Base-by-base conservation (phyloP, 2,329 filamentous ascomycete genomes). In the Aspergillus pseudonomiae region DNA sequence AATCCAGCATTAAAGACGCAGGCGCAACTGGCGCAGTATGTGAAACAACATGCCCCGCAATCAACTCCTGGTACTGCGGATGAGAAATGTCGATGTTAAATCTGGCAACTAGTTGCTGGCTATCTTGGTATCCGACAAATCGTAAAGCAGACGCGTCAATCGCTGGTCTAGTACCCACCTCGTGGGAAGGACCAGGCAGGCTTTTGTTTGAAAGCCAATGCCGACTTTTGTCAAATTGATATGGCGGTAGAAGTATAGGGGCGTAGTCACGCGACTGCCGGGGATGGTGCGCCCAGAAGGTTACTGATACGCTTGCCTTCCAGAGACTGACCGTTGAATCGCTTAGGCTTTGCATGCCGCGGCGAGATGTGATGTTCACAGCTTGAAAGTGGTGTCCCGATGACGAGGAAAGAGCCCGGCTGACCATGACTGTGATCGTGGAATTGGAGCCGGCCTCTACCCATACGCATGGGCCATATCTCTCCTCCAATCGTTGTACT, bases 361-460 rank as follows among this genome's bases (percentile, higher is more conserved):
- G 26, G 11, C 39, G 24, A 26, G 30, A 48, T 1, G 61, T 67
- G 32, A 72, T 63, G 7, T 68, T 68, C 21, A 71, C 30, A 10
- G 60, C 9, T 7, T 71, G 69, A 52, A 69, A 71, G 56, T 66
- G 63, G n/a, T 60, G 65, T 5, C n/a, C 12, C 14, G n/a, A 12
- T 2, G 52, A 34, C 0, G 57, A 36, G 1, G 36, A 63, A 14
- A 78, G 61, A 0, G 75, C 75, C 2, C 74, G 73, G 12, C 67
- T 63, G 0, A 71, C 72, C 74, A 81, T 79, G 7, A 62, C 26
- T 0, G 74, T 74, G 6, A 80, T 71, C 0, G 76, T 74, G 0
- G 77, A 75, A 52, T 68, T 74, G 14, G 77, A 78, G 0, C 81
- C 81, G 0, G 79, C 80, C 56, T 83, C 81, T 1, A 82, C 71